Conservation (phyloP, 2,329 filamentous ascomycete species). For the Penicillium psychrosexuale region DNA sequence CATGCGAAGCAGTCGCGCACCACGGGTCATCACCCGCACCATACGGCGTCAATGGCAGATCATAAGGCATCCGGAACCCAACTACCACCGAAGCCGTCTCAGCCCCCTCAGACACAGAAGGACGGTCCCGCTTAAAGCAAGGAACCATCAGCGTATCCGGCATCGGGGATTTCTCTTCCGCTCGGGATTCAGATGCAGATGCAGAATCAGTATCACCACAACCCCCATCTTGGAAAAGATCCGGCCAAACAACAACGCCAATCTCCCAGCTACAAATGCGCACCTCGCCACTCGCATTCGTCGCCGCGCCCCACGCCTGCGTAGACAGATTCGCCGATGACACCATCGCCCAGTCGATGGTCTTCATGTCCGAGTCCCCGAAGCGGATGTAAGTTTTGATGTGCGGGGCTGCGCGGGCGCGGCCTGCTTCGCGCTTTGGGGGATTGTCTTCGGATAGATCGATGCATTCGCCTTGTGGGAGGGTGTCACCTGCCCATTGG, state of each 20-base stretch:
- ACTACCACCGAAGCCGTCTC: constrained; percentile 46
- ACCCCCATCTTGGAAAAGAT: constrained; percentile 38
- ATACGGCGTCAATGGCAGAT: constrained; percentile 69
- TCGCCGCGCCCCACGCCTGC: constrained; percentile 77
- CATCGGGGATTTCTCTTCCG: not conserved
- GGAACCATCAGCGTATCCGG: constrained; percentile 59
- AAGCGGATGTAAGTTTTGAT: constrained; percentile 85
- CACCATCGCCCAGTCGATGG: constrained; percentile 78
- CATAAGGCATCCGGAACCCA: constrained; percentile 78
- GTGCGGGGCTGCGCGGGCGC: constrained; percentile 73
- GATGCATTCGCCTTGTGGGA: constrained; percentile 5
- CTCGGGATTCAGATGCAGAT: not conserved
- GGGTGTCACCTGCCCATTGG: constrained; percentile 68
- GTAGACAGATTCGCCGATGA: constrained; percentile 91
- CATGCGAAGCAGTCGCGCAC: constrained; percentile 64
- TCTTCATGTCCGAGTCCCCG: constrained; percentile 36
- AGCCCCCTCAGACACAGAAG: constrained; percentile 27
- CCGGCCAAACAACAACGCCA: constrained; percentile 80
- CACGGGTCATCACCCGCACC: constrained; percentile 65
- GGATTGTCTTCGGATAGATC: constrained; percentile 10
- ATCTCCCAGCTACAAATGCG: constrained; percentile 79
- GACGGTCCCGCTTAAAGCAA: constrained; percentile 62
- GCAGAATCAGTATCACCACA: not conserved
- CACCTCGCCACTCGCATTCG: constrained; percentile 57
- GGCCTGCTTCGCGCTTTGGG: constrained; percentile 51